Base-by-base conservation (phyloP, 1,139 yeast genomes). In the Entelexis paramagnoliae region DNA sequence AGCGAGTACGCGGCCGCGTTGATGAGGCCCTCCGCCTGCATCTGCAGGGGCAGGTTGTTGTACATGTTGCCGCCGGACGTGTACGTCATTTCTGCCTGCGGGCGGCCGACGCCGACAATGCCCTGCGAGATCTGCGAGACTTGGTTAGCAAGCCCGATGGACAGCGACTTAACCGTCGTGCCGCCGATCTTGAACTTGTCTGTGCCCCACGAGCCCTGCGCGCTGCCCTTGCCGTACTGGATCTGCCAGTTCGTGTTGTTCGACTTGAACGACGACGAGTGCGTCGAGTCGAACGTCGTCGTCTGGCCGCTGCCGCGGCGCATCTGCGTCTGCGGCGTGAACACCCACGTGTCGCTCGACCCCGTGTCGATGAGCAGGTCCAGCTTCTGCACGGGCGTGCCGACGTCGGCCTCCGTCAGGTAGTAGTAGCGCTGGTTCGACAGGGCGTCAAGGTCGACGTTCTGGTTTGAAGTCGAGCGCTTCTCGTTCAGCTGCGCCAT, bases 171-270 rank as follows among this genome's bases (percentile, higher is more conserved):
- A 16, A 79, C 66, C 8, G 69, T 64, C 17, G 69, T 62, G 48
- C 66, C 68, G 29, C 74, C 76, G 50, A 78, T 60, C 16, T 52
- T 55, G 28, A 77, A 70, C 47, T 62, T 63, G 58, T 76, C 83
- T 46, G 65, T 62, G 17, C 78, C 81, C 81, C 81, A 81, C 41
- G 69, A 58, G 35, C 91, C 91, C 4, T 63, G 56, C 2, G 88
- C 86, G 14, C 80, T 71, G 2, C 69, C 67, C 64, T 81, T 87
- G 30, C 81, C 87, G 61, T 83, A 83, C 34, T 68, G 56, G 55
- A 82, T 81, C 22, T 59, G 56, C 60, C 74, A 74, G 19, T 60
- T 54, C 4, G 81, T 73, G 32, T 68, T 64, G 62, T 79, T 79
- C 29, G 68, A 62, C 32, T 65, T 59, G 65, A 71, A 80, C 16